Conservation (phyloP, 257 asterid species). For the Solanum paucissectum region DNA sequence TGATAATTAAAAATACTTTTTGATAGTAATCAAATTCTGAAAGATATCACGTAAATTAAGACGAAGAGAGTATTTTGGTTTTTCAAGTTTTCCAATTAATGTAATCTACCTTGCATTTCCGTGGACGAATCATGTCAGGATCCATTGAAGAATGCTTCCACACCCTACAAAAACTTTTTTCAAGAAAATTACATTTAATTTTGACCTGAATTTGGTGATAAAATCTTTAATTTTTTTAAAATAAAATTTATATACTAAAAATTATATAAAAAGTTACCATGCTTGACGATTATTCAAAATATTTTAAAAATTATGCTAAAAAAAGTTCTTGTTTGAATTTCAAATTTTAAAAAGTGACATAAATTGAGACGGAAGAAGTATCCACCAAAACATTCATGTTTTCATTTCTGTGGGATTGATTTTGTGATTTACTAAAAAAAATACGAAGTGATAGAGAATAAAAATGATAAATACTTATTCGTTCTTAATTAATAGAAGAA, state of each 20-base stretch:
- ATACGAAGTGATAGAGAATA: no score
- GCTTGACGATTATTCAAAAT: no score
- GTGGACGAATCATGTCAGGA: background rate
- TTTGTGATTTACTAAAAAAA: no score
- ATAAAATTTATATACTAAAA: no score
- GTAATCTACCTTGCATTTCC: background rate
- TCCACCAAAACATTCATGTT: no score
- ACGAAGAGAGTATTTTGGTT: rapidly evolving
- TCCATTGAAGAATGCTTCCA: background rate
- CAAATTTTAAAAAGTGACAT: no score
- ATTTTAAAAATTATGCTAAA: no score
- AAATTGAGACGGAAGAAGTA: no score
- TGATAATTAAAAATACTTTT: background rate
- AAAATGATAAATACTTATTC: background rate
- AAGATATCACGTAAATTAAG: background rate
- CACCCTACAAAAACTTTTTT: background rate
- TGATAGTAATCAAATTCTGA: background rate
- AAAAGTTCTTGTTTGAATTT: no score
- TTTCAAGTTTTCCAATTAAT: background rate
- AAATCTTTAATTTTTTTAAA: background rate
- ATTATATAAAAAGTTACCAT: no score
- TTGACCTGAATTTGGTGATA: background rate
- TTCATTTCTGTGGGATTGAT: no score
- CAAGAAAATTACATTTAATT: background rate
- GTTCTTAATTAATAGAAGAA: background rate